A percentile compares a stretch with the other conserved stretches of the same genome.
phyloP scores from a whole-genome alignment of 495 filamentous ascomycete genomes.

The Penicillium samsonianum region DNA sequence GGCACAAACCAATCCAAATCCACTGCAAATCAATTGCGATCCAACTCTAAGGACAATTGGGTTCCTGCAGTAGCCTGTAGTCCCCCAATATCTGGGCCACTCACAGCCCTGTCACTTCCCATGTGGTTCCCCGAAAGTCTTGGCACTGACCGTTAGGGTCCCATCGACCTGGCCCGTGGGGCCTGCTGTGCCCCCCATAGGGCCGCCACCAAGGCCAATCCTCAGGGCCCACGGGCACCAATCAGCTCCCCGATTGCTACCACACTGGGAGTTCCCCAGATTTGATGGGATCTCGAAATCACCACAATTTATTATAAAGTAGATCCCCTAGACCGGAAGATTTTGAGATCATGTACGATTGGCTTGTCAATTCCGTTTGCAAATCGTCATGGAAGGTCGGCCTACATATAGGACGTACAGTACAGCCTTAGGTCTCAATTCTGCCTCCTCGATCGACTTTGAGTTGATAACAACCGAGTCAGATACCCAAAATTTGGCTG shows the following conservation, averaged over 20 bases:
- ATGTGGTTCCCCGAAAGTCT: constrained; percentile 14
- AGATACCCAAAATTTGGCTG: too few species aligned
- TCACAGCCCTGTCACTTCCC: constrained; percentile 18
- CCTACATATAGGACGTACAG: too few species aligned
- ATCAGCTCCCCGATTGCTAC: constrained; percentile 18
- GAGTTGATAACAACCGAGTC: too few species aligned
- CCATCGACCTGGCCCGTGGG: constrained; percentile 24
- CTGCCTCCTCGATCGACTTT: too few species aligned
- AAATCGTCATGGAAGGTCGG: too few species aligned
- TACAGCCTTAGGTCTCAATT: too few species aligned
- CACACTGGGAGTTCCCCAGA: constrained; percentile 25
- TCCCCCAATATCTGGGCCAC: constrained; percentile 13
- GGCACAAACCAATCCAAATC: background rate
- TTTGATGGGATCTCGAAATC: constrained; percentile 18
- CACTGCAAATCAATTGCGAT: background rate
- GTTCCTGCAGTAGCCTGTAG: constrained; percentile 19
- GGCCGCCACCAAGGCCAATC: background rate
- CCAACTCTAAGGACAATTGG: constrained; percentile 34
- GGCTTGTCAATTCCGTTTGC: too few species aligned
- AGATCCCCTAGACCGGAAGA: background rate
- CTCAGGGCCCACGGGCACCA: constrained; percentile 17
- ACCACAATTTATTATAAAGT: background rate
- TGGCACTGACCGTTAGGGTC: constrained; percentile 5
- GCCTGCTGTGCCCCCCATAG: constrained; percentile 1
- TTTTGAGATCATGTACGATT: background rate